These are phyloP conservation scores for Sclerotinia nivalis DNA, from an alignment of 2,329 filamentous ascomycete species.

Conservation along the genomic window DNA sequence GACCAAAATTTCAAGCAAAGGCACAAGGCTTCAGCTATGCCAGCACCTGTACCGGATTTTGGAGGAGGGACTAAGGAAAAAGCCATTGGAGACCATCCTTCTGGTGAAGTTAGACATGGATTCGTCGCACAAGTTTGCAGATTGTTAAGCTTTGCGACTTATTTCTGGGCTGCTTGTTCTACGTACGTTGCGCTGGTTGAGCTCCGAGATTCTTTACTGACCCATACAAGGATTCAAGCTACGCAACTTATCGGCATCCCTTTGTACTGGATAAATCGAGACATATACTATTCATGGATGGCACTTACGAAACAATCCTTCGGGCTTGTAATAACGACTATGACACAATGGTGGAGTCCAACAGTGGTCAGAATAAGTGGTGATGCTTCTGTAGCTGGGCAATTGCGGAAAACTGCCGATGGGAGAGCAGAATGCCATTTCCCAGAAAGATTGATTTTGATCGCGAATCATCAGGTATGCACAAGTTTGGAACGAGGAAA, in stretches of 20 bases:
- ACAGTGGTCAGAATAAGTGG: conserved; percentile 81
- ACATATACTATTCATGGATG: conserved; percentile 84
- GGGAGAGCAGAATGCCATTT: conserved; percentile 78
- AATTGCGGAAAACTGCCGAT: conserved; percentile 68
- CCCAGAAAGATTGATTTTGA: conserved; percentile 76
- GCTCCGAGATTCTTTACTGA: conserved; percentile 29
- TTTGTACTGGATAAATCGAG: conserved; percentile 72
- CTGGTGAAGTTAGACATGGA: conserved; percentile 41
- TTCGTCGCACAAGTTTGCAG: conserved; percentile 36
- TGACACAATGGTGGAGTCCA: conserved; percentile 87
- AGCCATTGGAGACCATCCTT: conserved; percentile 38
- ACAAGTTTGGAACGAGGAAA: neutral
- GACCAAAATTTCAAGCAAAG: conserved; percentile 35
- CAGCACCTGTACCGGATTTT: conserved; percentile 22
- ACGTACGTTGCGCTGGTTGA: conserved; percentile 34
- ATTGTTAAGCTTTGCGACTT: conserved; percentile 35
- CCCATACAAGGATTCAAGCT: conserved; percentile 56
- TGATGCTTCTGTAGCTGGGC: conserved; percentile 74
- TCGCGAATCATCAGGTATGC: conserved; percentile 79
- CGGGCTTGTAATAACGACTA: conserved; percentile 72
- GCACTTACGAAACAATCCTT: conserved; percentile 83
- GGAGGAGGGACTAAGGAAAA: conserved; percentile 27
- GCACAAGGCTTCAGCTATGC: conserved; percentile 26
- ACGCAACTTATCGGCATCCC: conserved; percentile 77
- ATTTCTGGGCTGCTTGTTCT: conserved; percentile 36